Evolutionary conservation across 108 stramenopile species (phyloP).

Genomic region (Ochromonas danica): DNA sequence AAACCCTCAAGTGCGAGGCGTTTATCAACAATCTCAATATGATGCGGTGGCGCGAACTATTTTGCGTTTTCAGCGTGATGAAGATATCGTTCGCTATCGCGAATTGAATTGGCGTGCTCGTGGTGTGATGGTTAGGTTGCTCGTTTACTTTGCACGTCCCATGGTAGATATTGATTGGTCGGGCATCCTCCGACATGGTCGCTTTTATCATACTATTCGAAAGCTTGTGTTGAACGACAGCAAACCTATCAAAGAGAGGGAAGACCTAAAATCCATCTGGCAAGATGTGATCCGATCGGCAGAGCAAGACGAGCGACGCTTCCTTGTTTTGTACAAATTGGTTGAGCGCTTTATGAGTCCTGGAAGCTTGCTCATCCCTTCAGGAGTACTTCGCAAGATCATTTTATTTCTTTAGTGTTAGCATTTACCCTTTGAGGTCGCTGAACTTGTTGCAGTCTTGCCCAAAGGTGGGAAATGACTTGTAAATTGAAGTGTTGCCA

Average conservation of each 20-base stretch:
- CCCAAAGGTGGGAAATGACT: background rate
- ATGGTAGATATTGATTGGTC: background rate
- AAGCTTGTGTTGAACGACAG: no score
- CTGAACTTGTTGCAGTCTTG: background rate
- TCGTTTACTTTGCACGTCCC: background rate
- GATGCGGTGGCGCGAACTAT: background rate
- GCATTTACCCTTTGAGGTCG: background rate
- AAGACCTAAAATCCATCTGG: no score
- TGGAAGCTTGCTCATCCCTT: background rate
- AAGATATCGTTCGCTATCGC: background rate
- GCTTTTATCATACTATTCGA: no score
- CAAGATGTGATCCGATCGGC: background rate
- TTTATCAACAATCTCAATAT: background rate
- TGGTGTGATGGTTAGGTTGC: background rate
- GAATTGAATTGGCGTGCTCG: slow-evolving; percentile 5
- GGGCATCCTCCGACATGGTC: no score
- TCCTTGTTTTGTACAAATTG: background rate
- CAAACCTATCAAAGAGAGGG: no score
- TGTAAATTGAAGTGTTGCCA: background rate
- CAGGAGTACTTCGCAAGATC: background rate
- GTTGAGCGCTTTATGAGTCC: background rate
- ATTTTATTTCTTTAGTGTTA: background rate
- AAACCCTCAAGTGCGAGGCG: background rate
- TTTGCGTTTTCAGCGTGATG: background rate
- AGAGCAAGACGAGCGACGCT: background rate